Conservation (phyloP, 2,329 filamentous ascomycete species). For the Arthroderma sp. region DNA sequence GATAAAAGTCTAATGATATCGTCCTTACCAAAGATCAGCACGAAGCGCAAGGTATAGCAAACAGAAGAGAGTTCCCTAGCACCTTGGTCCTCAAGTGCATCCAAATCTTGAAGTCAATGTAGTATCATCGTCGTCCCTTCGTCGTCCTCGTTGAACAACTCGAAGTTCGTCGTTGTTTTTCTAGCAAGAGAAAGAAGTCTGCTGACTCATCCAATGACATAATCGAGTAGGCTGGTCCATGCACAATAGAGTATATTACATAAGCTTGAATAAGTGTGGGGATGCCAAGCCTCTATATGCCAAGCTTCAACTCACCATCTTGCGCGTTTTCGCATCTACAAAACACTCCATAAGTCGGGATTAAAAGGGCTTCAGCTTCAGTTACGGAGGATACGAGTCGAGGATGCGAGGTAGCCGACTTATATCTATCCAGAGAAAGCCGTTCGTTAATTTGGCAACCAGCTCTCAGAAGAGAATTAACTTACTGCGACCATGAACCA, state of each 20-base stretch:
- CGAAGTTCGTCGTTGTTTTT: too few relatives aligned
- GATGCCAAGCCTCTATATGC: neutral
- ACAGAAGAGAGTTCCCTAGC: neutral
- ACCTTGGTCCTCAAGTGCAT: neutral
- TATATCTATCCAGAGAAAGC: neutral
- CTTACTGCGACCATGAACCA: neutral
- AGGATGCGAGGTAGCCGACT: neutral
- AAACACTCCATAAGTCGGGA: neutral
- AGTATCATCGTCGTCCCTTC: neutral
- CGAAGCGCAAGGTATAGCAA: neutral
- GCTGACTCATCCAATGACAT: slow-evolving; percentile 1
- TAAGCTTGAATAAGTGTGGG: neutral
- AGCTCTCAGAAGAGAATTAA: neutral
- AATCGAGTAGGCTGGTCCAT: neutral
- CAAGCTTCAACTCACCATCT: neutral
- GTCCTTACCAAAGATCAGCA: neutral
- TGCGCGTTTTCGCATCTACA: neutral
- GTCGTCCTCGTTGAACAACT: neutral
- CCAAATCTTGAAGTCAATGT: neutral
- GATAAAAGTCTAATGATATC: neutral
- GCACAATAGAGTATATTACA: neutral
- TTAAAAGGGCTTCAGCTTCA: neutral
- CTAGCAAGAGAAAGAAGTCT: neutral
- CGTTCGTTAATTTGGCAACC: neutral
- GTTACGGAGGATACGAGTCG: neutral